Conservation (phyloP, 768 basidiomycete species). For the Tylopilus subfusipes region DNA sequence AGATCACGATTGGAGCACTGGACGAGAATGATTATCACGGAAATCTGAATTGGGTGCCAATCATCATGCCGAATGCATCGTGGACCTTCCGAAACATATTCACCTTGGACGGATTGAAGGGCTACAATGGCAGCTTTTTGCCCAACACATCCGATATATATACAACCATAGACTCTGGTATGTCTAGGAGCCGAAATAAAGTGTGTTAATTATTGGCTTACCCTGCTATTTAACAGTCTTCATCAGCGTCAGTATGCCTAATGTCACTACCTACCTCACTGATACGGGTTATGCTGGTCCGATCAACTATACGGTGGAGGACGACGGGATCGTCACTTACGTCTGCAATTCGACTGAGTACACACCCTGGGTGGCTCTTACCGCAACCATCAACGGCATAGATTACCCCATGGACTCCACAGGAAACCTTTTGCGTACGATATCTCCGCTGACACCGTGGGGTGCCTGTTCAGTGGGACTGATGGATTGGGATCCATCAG, state of each 20-base stretch:
- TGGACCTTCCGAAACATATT: constrained; percentile 7
- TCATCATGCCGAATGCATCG: constrained; percentile 14
- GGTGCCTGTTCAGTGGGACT: constrained; percentile 16
- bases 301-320: constrained; percentile 7
- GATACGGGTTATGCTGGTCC: constrained; percentile 13
- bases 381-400: constrained; percentile 23
- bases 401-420: constrained; percentile 25
- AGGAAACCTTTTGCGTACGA: constrained; percentile 14
- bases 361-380: constrained; percentile 18
- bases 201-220: neutral
- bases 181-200: neutral
- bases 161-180: constrained; percentile 10
- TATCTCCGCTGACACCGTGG: neutral
- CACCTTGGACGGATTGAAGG: constrained; percentile 15
- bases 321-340: constrained; percentile 7
- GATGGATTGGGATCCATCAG: neutral
- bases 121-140: constrained; percentile 17
- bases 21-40: constrained; percentile 23
- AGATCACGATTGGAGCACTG: constrained; percentile 25
- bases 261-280: constrained; percentile 3
- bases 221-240: constrained; percentile 1
- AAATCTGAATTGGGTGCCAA: constrained; percentile 19
- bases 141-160: constrained; percentile 7
- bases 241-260: constrained; percentile 3
- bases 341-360: constrained; percentile 18